Evolutionary conservation across 345 rosid species (phyloP).

Genomic region (Eucalyptus coolabah): DNA sequence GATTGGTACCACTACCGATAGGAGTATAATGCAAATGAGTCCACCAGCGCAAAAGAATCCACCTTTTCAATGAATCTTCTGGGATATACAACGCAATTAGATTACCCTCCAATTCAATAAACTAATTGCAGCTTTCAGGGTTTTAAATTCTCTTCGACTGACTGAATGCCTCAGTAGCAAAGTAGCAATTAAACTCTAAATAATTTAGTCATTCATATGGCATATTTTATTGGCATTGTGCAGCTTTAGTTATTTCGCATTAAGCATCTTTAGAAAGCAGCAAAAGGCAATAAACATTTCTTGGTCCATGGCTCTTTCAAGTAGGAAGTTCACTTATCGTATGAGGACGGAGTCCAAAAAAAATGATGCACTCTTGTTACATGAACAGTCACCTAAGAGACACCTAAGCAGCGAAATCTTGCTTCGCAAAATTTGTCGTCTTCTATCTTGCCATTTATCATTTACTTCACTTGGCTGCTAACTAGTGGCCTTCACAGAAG

Average conservation of each 20-base stretch:
- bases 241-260: background rate
- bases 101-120: background rate
- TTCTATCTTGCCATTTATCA: background rate
- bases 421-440: conserved; percentile 15
- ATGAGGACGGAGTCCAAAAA: conserved; percentile 3
- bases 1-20: background rate
- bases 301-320: background rate
- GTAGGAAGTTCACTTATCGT: conserved; percentile 8
- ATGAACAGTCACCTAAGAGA: background rate
- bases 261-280: background rate
- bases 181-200: background rate
- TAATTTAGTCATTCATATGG: background rate
- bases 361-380: conserved; percentile 6
- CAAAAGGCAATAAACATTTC: background rate
- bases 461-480: background rate
- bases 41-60: background rate
- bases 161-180: background rate
- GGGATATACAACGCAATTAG: background rate
- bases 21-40: background rate
- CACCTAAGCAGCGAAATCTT: background rate
- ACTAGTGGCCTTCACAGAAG: conserved; percentile 29
- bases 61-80: background rate
- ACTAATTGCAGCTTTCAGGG: background rate
- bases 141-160: background rate
- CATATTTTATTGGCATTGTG: background rate